Percentiles rank a stretch among this genome's conserved stretches.
phyloP scores from a whole-genome alignment of 805 yeast species.

The Sugiyamaella boreocaroliniensis region DNA sequence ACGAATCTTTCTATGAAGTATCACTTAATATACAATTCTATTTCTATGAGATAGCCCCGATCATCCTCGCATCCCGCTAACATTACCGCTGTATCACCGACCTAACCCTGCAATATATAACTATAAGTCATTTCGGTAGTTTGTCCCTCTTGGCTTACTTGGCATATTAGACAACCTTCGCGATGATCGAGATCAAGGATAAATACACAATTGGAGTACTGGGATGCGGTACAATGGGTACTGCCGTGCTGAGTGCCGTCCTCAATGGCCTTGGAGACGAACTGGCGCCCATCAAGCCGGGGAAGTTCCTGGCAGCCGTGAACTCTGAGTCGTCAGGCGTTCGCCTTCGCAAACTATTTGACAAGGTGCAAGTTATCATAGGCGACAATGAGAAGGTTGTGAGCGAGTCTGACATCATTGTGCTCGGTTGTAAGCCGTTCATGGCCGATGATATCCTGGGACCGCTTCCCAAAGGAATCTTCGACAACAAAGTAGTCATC shows the following conservation, averaged over 20 bases:
- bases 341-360: conserved; percentile 45
- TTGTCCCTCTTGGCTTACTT: too few relatives aligned
- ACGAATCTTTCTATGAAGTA: too few relatives aligned
- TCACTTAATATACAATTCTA: too few relatives aligned
- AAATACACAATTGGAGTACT: conserved; percentile 61
- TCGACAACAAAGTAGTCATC: conserved; percentile 55
- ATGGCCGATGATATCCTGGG: conserved; percentile 57
- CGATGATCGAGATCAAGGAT: conserved; percentile 7
- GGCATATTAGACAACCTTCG: neutral
- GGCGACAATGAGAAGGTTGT: conserved; percentile 54
- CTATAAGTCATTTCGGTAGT: too few relatives aligned
- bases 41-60: too few relatives aligned
- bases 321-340: conserved; percentile 46
- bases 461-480: conserved; percentile 37
- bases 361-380: conserved; percentile 44
- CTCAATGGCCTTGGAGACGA: conserved; percentile 37
- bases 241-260: conserved; percentile 81
- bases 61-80: too few relatives aligned
- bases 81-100: too few relatives aligned
- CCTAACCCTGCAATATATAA: too few relatives aligned
- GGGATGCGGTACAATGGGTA: conserved; percentile 96
- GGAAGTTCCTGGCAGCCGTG: conserved; percentile 72
- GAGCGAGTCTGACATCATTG: conserved; percentile 55
- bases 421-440: conserved; percentile 87
- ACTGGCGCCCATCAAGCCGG: conserved; percentile 41